A percentile compares a stretch with the other conserved stretches of the same genome.
Conservation (phyloP, 495 filamentous ascomycete species). For the Glutinoglossum americanum region DNA sequence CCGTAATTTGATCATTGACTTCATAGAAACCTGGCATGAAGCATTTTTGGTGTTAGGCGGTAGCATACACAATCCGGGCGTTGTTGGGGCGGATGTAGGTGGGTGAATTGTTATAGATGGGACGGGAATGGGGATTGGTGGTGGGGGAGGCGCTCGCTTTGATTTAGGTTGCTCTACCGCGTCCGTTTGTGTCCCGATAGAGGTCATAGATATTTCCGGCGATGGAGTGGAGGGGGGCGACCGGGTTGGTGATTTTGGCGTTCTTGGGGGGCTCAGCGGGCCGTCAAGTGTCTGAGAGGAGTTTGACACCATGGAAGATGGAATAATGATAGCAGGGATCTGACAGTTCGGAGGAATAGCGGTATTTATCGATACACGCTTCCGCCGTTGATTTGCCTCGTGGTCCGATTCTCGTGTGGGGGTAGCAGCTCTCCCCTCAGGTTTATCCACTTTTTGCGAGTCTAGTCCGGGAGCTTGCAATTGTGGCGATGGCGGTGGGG, state of each 20-base stretch:
- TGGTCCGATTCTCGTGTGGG: constrained; percentile 29
- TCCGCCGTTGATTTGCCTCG: constrained; percentile 50
- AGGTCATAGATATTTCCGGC: constrained; percentile 29
- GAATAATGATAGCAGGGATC: constrained; percentile 11
- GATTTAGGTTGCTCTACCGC: constrained; percentile 1
- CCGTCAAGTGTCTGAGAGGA: constrained; percentile 50
- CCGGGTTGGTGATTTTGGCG: constrained; percentile 25
- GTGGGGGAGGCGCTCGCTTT: constrained; percentile 11
- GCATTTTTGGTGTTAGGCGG: constrained; percentile 43
- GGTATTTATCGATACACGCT: constrained; percentile 24
- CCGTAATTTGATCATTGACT: constrained; percentile 16
- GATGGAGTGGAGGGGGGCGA: background rate
- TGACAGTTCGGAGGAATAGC: constrained; percentile 8
- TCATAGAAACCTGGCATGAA: constrained; percentile 29
- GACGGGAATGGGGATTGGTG: constrained; percentile 20
- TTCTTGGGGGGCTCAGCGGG: constrained; percentile 44
- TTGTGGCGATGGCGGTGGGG: constrained; percentile 53
- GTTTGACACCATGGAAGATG: constrained; percentile 40
- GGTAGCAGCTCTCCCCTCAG: background rate
- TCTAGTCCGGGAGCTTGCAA: background rate
- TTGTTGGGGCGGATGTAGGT: constrained; percentile 39
- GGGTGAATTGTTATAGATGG: constrained; percentile 47
- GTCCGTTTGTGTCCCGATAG: constrained; percentile 5
- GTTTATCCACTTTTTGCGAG: background rate
- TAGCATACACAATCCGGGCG: constrained; percentile 35